These are phyloP conservation scores for Yamadazyma mexicana DNA, from an alignment of 1,139 yeast genomes.

Conservation along the genomic window DNA sequence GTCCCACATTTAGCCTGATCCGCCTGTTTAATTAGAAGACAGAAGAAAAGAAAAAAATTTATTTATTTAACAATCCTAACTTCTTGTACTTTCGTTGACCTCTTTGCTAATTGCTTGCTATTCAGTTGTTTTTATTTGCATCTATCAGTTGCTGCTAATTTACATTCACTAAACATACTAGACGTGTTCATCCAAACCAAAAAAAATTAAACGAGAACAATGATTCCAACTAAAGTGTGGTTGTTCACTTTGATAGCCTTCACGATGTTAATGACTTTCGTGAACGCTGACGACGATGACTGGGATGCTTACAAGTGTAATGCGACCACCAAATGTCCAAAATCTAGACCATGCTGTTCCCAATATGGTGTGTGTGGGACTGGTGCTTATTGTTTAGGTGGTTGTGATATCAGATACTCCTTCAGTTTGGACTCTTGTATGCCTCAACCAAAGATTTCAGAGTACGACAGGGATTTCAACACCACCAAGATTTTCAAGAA, in stretches of 20 bases:
- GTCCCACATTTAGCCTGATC: background rate
- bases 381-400: constrained; percentile 78
- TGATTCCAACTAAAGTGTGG: constrained; percentile 4
- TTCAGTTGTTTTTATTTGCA: background rate
- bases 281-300: constrained; percentile 12
- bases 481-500: constrained; percentile 24
- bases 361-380: constrained; percentile 85
- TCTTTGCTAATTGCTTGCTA: background rate
- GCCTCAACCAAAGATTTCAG: constrained; percentile 53
- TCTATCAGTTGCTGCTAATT: background rate
- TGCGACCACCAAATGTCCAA: constrained; percentile 59
- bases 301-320: constrained; percentile 44
- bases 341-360: constrained; percentile 75
- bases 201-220: background rate
- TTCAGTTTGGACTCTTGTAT: constrained; percentile 64
- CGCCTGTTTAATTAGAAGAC: constrained; percentile 1
- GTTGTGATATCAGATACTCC: constrained; percentile 73
- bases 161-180: too few species aligned
- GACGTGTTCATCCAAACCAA: too few species aligned
- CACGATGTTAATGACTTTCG: constrained; percentile 11
- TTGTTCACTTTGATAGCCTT: constrained; percentile 7
- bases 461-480: constrained; percentile 37
- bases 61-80: background rate
- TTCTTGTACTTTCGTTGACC: background rate
- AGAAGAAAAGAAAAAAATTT: too few species aligned